These are phyloP conservation scores for Pseudoperonospora humuli DNA, from an alignment of 352 stramenopile species.

Conservation along the genomic window DNA sequence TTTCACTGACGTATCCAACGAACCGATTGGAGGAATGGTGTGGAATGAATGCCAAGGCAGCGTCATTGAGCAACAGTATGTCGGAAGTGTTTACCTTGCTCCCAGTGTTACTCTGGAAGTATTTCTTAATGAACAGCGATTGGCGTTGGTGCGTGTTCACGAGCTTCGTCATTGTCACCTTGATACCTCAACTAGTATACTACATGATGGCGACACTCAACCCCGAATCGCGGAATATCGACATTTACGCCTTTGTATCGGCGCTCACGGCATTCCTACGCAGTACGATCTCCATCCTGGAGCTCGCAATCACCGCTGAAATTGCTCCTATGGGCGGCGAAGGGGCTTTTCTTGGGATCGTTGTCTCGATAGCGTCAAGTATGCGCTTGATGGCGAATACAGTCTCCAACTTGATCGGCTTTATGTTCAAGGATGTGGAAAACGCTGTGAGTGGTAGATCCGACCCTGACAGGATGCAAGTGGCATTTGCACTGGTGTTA, in stretches of 20 bases:
- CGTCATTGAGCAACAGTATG: constrained; percentile 22
- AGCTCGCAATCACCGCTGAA: constrained; percentile 33
- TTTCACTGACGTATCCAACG: constrained; percentile 36
- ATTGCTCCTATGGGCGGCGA: constrained; percentile 36
- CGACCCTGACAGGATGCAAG: constrained; percentile 21
- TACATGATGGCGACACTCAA: constrained; percentile 25
- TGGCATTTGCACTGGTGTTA: constrained; percentile 36
- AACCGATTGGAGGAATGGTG: constrained; percentile 33
- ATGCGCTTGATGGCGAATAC: constrained; percentile 34
- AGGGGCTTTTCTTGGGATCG: constrained; percentile 32
- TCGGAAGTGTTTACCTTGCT: constrained; percentile 27
- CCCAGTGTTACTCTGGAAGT: constrained; percentile 24
- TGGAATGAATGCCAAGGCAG: constrained; percentile 24
- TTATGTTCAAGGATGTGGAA: constrained; percentile 29
- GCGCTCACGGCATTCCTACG: constrained; percentile 32
- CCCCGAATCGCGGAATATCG: constrained; percentile 11
- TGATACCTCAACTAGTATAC: constrained; percentile 23
- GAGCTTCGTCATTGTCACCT: constrained; percentile 25
- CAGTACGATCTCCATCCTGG: constrained; percentile 25
- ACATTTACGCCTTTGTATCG: constrained; percentile 31
- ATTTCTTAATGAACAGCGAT: constrained; percentile 24
- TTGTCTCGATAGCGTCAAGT: constrained; percentile 35
- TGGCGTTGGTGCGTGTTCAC: constrained; percentile 32
- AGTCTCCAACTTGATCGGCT: constrained; percentile 35
- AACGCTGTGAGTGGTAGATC: constrained; percentile 3